These are phyloP conservation scores for Alternaria sp. DNA, from an alignment of 2,329 filamentous ascomycete genomes.

Conservation along the genomic window DNA sequence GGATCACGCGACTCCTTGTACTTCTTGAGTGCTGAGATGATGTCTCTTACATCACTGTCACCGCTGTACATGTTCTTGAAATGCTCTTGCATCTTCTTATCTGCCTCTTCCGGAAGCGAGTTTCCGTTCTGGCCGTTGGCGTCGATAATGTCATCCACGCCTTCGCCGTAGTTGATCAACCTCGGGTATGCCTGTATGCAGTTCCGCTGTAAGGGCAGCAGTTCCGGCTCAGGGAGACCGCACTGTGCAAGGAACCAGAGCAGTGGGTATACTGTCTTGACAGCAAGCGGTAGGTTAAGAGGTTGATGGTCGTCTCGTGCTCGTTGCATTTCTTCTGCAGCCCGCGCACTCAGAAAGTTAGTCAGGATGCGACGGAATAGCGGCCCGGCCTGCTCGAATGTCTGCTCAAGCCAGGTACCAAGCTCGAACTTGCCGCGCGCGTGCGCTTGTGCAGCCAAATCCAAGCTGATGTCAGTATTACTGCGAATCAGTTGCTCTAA, in stretches of 20 bases:
- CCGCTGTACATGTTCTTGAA: slow-evolving; percentile 98
- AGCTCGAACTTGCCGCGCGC: slow-evolving; percentile 82
- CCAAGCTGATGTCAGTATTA: slow-evolving; percentile 83
- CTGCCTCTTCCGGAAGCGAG: slow-evolving; percentile 77
- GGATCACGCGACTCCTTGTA: slow-evolving; percentile 89
- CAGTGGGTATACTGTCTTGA: slow-evolving; percentile 84
- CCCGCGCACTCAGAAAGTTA: slow-evolving; percentile 85
- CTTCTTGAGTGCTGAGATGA: slow-evolving; percentile 82
- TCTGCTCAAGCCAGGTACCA: slow-evolving; percentile 78
- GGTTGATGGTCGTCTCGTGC: slow-evolving; percentile 74
- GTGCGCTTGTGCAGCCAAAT: slow-evolving; percentile 86
- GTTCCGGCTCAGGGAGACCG: slow-evolving; percentile 68
- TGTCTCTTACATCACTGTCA: slow-evolving; percentile 83
- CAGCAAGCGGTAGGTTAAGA: slow-evolving; percentile 77
- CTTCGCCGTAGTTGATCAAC: slow-evolving; percentile 95
- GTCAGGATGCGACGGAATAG: slow-evolving; percentile 76
- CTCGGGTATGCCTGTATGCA: slow-evolving; percentile 94
- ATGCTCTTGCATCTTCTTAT: slow-evolving; percentile 93
- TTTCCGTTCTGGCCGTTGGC: slow-evolving; percentile 84
- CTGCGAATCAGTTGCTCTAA: slow-evolving; percentile 80
- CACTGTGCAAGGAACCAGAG: slow-evolving; percentile 74
- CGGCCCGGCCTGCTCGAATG: slow-evolving; percentile 68
- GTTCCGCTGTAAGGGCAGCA: slow-evolving; percentile 82
- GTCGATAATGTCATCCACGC: slow-evolving; percentile 90
- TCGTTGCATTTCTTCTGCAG: slow-evolving; percentile 77